Evolutionary conservation across 2,329 filamentous ascomycete genomes (phyloP).

Genomic region (Neocucurbitaria cava): DNA sequence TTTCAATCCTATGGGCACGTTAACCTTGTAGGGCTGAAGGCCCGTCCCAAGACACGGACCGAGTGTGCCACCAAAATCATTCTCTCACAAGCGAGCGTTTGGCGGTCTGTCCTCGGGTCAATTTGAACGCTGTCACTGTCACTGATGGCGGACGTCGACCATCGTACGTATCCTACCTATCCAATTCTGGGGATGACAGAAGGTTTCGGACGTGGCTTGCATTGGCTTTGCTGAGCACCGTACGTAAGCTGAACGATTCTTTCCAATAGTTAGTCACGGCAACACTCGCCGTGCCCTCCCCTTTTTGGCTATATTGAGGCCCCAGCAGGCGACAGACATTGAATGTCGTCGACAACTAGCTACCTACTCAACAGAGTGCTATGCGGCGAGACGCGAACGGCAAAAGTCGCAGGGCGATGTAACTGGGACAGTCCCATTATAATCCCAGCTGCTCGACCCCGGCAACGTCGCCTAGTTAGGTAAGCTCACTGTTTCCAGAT

Average conservation of each 20-base stretch:
- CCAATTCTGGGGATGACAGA: background rate
- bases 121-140: background rate
- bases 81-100: background rate
- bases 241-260: conserved; percentile 3
- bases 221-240: conserved; percentile 1
- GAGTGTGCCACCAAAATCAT: background rate
- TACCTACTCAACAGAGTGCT: conserved; percentile 1
- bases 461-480: background rate
- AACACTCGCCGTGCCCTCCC: background rate
- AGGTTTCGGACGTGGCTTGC: conserved; percentile 8
- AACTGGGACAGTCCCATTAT: background rate
- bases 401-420: background rate
- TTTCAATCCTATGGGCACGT: background rate
- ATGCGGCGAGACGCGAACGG: background rate
- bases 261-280: background rate
- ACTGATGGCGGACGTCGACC: background rate
- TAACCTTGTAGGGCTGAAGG: background rate
- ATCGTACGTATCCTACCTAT: too few species aligned
- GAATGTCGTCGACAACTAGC: background rate
- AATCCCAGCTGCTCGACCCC: background rate
- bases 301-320: background rate
- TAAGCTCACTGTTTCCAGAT: conserved; percentile 2
- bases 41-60: background rate
- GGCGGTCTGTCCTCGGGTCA: background rate
- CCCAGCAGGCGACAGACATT: background rate